Evolutionary conservation across 2,329 filamentous ascomycete species (phyloP), one percentile per base, ranked within the genome.

Genomic region (Uncinocarpus reesii): DNA sequence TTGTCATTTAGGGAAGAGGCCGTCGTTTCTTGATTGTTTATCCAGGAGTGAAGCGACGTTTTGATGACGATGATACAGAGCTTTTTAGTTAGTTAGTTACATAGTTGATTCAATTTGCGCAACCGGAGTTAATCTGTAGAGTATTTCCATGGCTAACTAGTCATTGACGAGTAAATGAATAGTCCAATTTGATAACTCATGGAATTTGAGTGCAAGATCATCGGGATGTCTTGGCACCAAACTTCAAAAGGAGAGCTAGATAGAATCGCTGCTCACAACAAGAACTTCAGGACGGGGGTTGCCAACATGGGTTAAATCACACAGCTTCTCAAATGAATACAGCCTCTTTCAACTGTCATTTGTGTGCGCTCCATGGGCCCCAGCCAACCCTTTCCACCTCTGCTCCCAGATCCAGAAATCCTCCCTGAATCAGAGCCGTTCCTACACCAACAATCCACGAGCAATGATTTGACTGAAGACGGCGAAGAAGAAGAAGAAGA

Each of bases 401-500:
- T 51, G 24, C 18, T 40, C 31, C 42, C 50, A 41, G 50, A 52
- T 26, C 20, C 21, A n/a, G 49, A 48, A n/a, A 23, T 10, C 15
- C 16, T 44, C 20, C 28, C 34, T 15, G 45, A 38, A n/a, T 15
- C 36, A 5, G 38, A 43, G 21, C 15, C 31, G 10, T 43, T 36
- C 20, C 23, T 16, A 18, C 32, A 37, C 29, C 36, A 43, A 21
- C 36, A 21, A 31, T 21, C 35, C 16, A n/a, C 44, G 18, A 48
- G 23, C 43, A 47, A 47, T 24, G 23, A 38, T 7, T 13, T 45
- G 29, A 37, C 8, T 5, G 40, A 47, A 23, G 42, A 40, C 10
- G 44, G 23, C 20, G 41, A 42, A 2, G 41, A 44, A n/a, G 38
- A 42, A 10, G 59, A 62, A 23, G 59, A 60, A 26, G 62, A 62